These are phyloP conservation scores for Rhipidocladum racemiflorum DNA, from an alignment of 176 grass and related monocot species.

Conservation along the genomic window DNA sequence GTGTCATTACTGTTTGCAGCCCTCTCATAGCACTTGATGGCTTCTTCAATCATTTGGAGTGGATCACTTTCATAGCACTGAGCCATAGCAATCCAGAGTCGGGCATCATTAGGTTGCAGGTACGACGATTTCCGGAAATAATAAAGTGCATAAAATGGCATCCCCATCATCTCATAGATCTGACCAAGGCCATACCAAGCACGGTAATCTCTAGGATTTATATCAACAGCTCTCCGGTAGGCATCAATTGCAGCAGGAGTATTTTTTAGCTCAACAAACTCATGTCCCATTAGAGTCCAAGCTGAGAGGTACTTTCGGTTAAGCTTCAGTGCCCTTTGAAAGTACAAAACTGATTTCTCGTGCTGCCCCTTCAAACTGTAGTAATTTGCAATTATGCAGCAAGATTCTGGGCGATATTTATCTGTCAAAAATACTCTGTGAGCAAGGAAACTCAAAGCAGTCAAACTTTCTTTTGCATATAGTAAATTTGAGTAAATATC, in stretches of 20 bases:
- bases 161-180: constrained; percentile 98
- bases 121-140: constrained; percentile 85
- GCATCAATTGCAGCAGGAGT: constrained; percentile 96
- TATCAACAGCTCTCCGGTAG: constrained; percentile 91
- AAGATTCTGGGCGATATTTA: constrained; percentile 91
- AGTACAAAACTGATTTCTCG: constrained; percentile 91
- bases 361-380: constrained; percentile 98
- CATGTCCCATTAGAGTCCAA: constrained; percentile 99
- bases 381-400: constrained; percentile 99
- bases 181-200: constrained; percentile 99
- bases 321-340: constrained; percentile 84
- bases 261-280: constrained; percentile 98
- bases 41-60: constrained; percentile 85
- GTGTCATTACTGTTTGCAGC: constrained; percentile 77
- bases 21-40: constrained; percentile 91
- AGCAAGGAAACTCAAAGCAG: constrained; percentile 88
- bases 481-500: constrained; percentile 93
- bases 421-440: constrained; percentile 97
- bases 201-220: constrained; percentile 93
- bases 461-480: constrained; percentile 93
- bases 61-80: constrained; percentile 93
- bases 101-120: constrained; percentile 86
- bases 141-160: constrained; percentile 92
- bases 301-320: constrained; percentile 95
- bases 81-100: constrained; percentile 98